A percentile compares a stretch with the other conserved stretches of the same genome.
Evolutionary conservation across 768 basidiomycete species (phyloP).

Genomic region (Tylopilus sp.): DNA sequence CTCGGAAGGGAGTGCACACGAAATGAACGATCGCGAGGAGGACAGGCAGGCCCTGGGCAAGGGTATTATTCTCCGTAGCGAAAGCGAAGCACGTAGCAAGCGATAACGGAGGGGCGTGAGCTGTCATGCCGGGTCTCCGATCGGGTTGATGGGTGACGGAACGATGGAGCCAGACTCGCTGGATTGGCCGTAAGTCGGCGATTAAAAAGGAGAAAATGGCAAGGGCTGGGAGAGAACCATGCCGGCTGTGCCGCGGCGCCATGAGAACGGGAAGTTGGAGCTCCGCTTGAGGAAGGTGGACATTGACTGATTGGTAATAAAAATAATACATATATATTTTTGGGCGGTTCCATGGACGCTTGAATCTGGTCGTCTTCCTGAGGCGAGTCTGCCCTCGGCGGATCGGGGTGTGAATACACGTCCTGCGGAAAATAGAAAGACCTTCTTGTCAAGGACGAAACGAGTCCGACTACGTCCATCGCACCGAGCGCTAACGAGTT

Average conservation of each 20-base stretch:
- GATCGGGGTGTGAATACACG: constrained; percentile 16
- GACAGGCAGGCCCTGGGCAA: constrained; percentile 19
- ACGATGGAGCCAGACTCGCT: constrained; percentile 11
- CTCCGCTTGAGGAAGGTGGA: constrained; percentile 24
- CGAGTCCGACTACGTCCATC: constrained; percentile 6
- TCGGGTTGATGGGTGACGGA: not conserved
- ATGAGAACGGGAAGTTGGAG: constrained; percentile 21
- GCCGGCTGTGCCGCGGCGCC: constrained; percentile 30
- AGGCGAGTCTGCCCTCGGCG: constrained; percentile 5
- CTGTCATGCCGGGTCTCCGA: not conserved
- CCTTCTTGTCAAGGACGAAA: not conserved
- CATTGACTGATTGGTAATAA: constrained; percentile 10
- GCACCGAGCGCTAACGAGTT: constrained; percentile 15
- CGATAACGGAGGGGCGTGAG: constrained; percentile 1
- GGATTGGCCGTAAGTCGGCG: constrained; percentile 27
- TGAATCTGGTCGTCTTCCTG: constrained; percentile 10
- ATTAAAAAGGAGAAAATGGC: constrained; percentile 24
- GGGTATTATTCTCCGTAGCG: too few relatives aligned
- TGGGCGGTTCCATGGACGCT: constrained; percentile 6
- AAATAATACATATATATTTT: constrained; percentile 6
- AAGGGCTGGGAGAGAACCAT: constrained; percentile 10
- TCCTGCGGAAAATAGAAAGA: not conserved
- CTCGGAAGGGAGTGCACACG: constrained; percentile 8
- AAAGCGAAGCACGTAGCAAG: too few relatives aligned
- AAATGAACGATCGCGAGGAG: constrained; percentile 19